Base-by-base conservation (phyloP, 768 basidiomycete genomes). In the Suillus placidus region DNA sequence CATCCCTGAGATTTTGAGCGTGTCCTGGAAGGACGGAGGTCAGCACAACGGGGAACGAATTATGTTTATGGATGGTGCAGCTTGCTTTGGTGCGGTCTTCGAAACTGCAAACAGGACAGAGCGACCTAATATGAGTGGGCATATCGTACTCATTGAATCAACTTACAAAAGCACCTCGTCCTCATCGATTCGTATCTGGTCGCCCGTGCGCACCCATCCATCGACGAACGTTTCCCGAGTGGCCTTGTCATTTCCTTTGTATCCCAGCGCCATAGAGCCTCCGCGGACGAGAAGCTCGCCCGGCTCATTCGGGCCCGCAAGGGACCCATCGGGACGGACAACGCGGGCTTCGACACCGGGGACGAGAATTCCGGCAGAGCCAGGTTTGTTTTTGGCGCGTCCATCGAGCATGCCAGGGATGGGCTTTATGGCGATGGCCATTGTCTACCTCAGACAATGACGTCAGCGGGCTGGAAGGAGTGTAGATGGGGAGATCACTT, bases 181-280 rank as follows among this genome's bases (percentile, higher is more conserved):
- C 68, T 80, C 78, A 68, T 88, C 83, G 0, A 84, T 81, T 38
- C 80, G 73, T 71, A 91, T 88, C 54, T 80, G 77, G 73, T 92
- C 90, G 9, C 90, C 90, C 0, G 89, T 91, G 62, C 77, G 79
- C 40, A 92, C 60, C 91, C 90, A 92, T n/a, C 89, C 89, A 63
- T 83, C 80, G 6, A 60, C 66, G 70, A 91, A 92, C 13, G 88
- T 87, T 69, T 84, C 83, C 65, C 76, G 78, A 40, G 84, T 89
- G 1, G 88, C 87, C 67, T 84, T 79, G 56, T 86, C 84, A 71
- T 91, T 88, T 62, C 86, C 83, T 83, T 83, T 87, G 73, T 92
- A 92, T 0, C 90, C 90, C 1, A 84, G 66, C 0, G 83, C 81
- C 34, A 89, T 68, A 67, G 84, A 87, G 0, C 61, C 70, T 20